Base-by-base conservation (phyloP, 495 filamentous ascomycete species). In the Lineolata rhizophorae region DNA sequence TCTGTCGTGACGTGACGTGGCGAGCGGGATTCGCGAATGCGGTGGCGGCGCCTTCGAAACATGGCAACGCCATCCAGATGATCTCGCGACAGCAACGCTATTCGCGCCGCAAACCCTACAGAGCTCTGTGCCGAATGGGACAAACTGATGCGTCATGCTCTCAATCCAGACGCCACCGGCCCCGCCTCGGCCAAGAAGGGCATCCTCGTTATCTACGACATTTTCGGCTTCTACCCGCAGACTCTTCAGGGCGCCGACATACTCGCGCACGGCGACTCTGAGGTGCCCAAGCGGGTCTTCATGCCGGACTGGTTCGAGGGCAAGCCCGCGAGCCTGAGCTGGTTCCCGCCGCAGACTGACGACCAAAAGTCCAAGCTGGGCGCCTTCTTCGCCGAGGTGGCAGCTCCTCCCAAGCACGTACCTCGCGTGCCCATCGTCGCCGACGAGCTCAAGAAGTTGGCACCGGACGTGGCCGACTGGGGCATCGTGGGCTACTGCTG, bases 401-500 rank as follows among this genome's bases (percentile, higher is more conserved):
- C 67, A 9, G 64, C 67, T 0, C 69, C 76, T 0, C 56, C 57
- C 2, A 62, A 61, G 20, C 72, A 65, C 9, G 64, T 72, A 10
- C 55, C 51, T 35, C 69, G 66, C 43, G 60, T 90, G 35, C 70
- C 72, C 0, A 57, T 50, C 3, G 55, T 74, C 37, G 51, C 84
- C 34, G 52, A 67, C 35, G 54, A 60, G 27, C 42, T 77, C 16
- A 62, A 56, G 55, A 53, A 36, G 15, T 21, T 30, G 15, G 31
- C 62, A 55, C 56, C 65, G 3, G 49, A 49, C 20, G 70, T 85
- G 44, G 57, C 69, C 40, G 69, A 64, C 16, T 91, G 79, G 79
- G 81, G 62, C 16, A 61, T 80, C 35, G 46, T 92, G 13, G 84
- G 84, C 12, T 81, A 64, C 65, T 94, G 84, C 65, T 94, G 83